phyloP scores from a whole-genome alignment of 176 grass and related monocot species.

The Otatea glauca region DNA sequence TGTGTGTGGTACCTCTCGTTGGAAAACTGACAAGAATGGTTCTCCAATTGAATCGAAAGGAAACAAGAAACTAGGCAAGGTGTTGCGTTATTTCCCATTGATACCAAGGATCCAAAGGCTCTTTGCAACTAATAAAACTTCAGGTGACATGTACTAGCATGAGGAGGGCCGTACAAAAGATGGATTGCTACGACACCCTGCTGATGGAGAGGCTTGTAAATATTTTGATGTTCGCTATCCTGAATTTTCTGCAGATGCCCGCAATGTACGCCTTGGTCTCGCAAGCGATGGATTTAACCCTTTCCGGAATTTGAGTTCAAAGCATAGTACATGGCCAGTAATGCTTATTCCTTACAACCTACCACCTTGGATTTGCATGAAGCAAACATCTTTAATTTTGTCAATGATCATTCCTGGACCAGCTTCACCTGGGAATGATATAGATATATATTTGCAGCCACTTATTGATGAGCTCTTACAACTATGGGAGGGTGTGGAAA shows the following conservation, averaged over 20 bases:
- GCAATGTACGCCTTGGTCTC: conserved; percentile 15
- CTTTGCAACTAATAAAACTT: conserved; percentile 13
- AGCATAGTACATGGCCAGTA: conserved; percentile 32
- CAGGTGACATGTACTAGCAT: conserved; percentile 26
- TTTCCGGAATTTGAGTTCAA: conserved; percentile 20
- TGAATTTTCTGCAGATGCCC: neutral
- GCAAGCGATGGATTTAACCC: conserved; percentile 14
- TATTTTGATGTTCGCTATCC: neutral
- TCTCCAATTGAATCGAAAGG: neutral
- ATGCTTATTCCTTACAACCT: conserved; percentile 30
- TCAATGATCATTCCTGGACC: conserved; percentile 24
- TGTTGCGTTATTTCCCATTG: conserved; percentile 45
- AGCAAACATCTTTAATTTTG: conserved; percentile 25
- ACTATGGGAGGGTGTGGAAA: neutral
- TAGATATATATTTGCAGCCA: neutral
- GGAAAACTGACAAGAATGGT: neutral
- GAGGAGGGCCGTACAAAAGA: conserved; percentile 15
- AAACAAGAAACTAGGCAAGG: conserved; percentile 17
- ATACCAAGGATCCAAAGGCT: conserved; percentile 35
- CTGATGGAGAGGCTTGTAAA: neutral
- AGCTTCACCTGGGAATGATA: neutral
- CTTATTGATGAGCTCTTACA: neutral
- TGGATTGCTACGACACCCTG: neutral
- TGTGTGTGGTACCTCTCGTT: neutral
- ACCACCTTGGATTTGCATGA: conserved; percentile 20